A percentile compares a stretch with the other conserved stretches of the same genome.
Evolutionary conservation across 352 stramenopile genomes (phyloP).

Genomic region (Pythium scleroteichum): DNA sequence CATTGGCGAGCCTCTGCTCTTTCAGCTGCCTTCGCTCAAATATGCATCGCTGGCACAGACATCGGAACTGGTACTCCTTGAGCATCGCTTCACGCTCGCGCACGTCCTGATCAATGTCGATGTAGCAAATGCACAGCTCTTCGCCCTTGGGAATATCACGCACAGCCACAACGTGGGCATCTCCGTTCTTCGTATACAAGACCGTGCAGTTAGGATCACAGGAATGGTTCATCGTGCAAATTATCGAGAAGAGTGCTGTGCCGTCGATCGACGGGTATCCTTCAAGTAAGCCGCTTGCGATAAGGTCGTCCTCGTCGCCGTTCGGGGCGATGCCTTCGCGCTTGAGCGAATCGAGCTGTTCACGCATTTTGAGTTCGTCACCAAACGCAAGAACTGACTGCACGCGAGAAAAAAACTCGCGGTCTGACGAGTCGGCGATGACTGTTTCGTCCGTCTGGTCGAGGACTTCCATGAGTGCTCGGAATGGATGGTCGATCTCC

Average conservation of each 20-base stretch:
- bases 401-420: constrained; percentile 35
- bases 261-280: constrained; percentile 77
- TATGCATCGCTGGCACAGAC: constrained; percentile 62
- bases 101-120: constrained; percentile 84
- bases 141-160: constrained; percentile 71
- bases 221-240: constrained; percentile 91
- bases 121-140: constrained; percentile 96
- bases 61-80: constrained; percentile 83
- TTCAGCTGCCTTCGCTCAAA: constrained; percentile 37
- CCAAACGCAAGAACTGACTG: constrained; percentile 20
- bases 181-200: constrained; percentile 48
- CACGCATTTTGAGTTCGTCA: neutral
- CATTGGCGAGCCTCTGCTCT: constrained; percentile 5
- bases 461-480: constrained; percentile 68
- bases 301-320: neutral
- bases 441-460: constrained; percentile 42
- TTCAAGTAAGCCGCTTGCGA: constrained; percentile 9
- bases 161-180: constrained; percentile 37
- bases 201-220: constrained; percentile 75
- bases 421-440: constrained; percentile 27
- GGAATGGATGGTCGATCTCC: constrained; percentile 85
- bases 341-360: constrained; percentile 4
- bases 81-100: constrained; percentile 63
- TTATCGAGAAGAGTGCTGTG: constrained; percentile 77
- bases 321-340: constrained; percentile 2